Base-by-base conservation (phyloP, 2,329 filamentous ascomycete species). In the Microdochium bolleyi region DNA sequence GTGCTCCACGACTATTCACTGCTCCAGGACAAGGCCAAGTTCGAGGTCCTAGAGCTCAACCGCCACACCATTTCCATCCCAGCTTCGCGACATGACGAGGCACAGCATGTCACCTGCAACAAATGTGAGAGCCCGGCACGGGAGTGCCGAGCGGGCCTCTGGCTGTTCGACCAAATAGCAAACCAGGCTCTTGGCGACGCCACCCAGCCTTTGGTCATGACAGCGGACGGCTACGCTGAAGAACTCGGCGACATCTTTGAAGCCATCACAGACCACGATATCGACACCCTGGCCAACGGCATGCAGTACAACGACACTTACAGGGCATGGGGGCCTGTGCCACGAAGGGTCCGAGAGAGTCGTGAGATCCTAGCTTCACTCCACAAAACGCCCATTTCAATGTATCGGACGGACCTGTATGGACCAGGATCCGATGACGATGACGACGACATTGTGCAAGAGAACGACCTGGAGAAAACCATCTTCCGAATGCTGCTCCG, bases 1-100 rank as follows among this genome's bases (percentile, higher is more conserved):
- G 67, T 72, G 0, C 64, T 82, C 7, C 73, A 79, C 57, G 72
- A 72, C 52, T 82, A 78, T 54, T 71, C 73, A 22, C 68, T 72
- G 41, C 69, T 73, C 46, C 70, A 73, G 24, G 60, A 75, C 54
- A 74, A 76, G 21, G 80, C 78, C 53, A 75, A 78, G 49, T 82
- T 82, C 54, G 73, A 80, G 58, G 73, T 83, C 67, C 76, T 76
- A 3, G 79, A 82, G 61, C 65, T 75, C 2, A 75, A 77, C 24
- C 76, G 76, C 14, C 73, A 75, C 11, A 77, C 75, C 19, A 70
- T 82, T 19, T 22, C 41, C 41, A 46, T 46, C 10, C 44, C 72
- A 77, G 41, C 77, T 79, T 27, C 73, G 74, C 2, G 66, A 70
- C 2, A 61, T 68, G 0, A 62, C 63, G 27, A 72, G 72, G 55